A percentile compares a stretch with the other conserved stretches of the same genome.
Evolutionary conservation across 177 flowering plant species (phyloP).

Genomic region (Vitis hybrid): DNA sequence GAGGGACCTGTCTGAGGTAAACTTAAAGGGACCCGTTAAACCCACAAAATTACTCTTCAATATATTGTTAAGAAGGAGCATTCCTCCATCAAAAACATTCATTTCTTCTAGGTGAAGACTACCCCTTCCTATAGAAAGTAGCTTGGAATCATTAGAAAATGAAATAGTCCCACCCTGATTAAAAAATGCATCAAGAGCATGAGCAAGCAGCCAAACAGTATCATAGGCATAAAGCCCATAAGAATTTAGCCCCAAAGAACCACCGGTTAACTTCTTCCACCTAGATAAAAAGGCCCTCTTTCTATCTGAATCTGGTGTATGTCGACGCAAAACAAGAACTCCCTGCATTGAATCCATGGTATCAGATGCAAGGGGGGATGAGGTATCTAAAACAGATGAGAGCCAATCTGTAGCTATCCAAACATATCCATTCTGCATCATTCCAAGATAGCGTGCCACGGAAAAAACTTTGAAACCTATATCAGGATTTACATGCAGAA

Average conservation of each 20-base stretch:
- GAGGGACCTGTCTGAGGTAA: slow-evolving; percentile 48
- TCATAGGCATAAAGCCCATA: slow-evolving; percentile 87
- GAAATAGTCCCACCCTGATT: slow-evolving; percentile 61
- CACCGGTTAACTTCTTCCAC: slow-evolving; percentile 53
- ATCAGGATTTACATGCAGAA: slow-evolving; percentile 51
- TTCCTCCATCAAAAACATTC: slow-evolving; percentile 63
- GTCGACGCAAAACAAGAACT: slow-evolving; percentile 62
- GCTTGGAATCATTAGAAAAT: slow-evolving; percentile 56
- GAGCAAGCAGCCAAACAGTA: slow-evolving; percentile 71
- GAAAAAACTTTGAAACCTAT: slow-evolving; percentile 48
- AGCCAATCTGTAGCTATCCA: slow-evolving; percentile 88
- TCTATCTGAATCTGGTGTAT: slow-evolving; percentile 53
- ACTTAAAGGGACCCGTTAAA: slow-evolving; percentile 64
- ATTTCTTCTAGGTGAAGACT: slow-evolving; percentile 54
- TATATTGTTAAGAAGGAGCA: slow-evolving; percentile 42
- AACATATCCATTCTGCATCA: slow-evolving; percentile 77
- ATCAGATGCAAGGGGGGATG: slow-evolving; percentile 33
- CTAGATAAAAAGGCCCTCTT: slow-evolving; percentile 53
- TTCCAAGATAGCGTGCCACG: slow-evolving; percentile 52
- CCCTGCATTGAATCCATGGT: slow-evolving; percentile 56
- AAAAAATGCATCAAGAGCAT: slow-evolving; percentile 56
- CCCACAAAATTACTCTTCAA: slow-evolving; percentile 51
- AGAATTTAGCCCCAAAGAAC: slow-evolving; percentile 50
- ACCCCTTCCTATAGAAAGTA: slow-evolving; percentile 29
- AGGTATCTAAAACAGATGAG: slow-evolving; percentile 53